Evolutionary conservation across 352 stramenopile species (phyloP).

Genomic region (Pythium apleroticum): DNA sequence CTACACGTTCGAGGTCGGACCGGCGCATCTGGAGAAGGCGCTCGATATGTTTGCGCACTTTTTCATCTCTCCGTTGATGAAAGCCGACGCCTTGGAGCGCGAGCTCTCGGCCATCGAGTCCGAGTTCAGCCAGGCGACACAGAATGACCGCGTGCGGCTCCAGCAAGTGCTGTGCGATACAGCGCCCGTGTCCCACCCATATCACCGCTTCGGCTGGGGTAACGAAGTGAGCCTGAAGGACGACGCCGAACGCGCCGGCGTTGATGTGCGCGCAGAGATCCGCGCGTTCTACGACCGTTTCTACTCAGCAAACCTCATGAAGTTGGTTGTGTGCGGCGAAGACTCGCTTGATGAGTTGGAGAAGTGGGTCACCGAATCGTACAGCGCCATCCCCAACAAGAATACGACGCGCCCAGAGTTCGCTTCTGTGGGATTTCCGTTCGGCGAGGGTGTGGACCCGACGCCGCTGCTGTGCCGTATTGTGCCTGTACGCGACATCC

Average conservation of each 20-base stretch:
- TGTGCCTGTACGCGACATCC: conserved; percentile 35
- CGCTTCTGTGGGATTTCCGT: conserved; percentile 39
- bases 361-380: conserved; percentile 34
- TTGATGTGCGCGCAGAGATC: conserved; percentile 35
- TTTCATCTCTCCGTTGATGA: conserved; percentile 80
- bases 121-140: conserved; percentile 48
- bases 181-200: conserved; percentile 22
- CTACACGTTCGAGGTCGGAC: conserved; percentile 82
- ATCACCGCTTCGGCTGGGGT: conserved; percentile 60
- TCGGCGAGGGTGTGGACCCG: conserved; percentile 32
- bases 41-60: conserved; percentile 90
- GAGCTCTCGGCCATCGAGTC: conserved; percentile 66
- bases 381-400: conserved; percentile 30
- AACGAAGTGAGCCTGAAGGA: conserved; percentile 46
- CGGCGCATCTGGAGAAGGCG: conserved; percentile 31
- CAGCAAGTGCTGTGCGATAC: conserved; percentile 45
- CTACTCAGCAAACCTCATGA: conserved; percentile 50
- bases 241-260: conserved; percentile 13
- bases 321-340: conserved; percentile 39
- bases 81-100: conserved; percentile 44
- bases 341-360: conserved; percentile 41
- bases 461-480: conserved; percentile 11
- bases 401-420: conserved; percentile 36
- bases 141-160: conserved; percentile 42
- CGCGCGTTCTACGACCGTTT: conserved; percentile 37